Conservation (phyloP, 108 stramenopile genomes). For the Stephanodiscus triporus region DNA sequence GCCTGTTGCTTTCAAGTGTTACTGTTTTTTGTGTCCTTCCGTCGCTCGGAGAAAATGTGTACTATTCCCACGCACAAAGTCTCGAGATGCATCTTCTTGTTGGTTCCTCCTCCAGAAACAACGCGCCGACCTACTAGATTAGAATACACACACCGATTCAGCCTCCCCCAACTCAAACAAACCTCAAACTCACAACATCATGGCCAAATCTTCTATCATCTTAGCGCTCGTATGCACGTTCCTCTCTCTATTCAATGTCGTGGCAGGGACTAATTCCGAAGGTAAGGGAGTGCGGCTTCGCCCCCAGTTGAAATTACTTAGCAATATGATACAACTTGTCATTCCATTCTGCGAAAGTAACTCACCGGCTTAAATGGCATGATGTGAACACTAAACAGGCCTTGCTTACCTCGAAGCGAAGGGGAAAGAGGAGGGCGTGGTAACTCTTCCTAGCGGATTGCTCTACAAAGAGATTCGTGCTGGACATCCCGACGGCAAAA, state of each 20-base stretch:
- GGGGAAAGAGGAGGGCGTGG: slow-evolving; percentile 74
- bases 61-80: no score
- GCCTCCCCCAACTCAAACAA: neutral
- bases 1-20: neutral
- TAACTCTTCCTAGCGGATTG: slow-evolving; percentile 74
- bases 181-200: neutral
- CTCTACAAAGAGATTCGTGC: slow-evolving; percentile 77
- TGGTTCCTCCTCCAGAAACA: no score
- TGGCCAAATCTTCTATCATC: slow-evolving; percentile 29
- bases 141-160: no score
- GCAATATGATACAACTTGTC: neutral
- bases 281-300: slow-evolving; percentile 15
- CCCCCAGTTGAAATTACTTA: neutral
- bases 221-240: slow-evolving; percentile 51
- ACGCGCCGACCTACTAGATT: no score
- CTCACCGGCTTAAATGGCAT: neutral
- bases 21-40: no score
- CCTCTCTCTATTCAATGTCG: slow-evolving; percentile 47
- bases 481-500: slow-evolving; percentile 54
- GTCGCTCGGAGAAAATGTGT: no score
- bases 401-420: slow-evolving; percentile 77
- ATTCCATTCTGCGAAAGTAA: neutral
- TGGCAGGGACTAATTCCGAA: slow-evolving; percentile 66
- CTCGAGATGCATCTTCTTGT: no score
- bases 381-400: slow-evolving; percentile 38